Evolutionary conservation across 345 rosid species (phyloP), one percentile per base, ranked within the genome.

Genomic region (Cardiospermum halicacabum): DNA sequence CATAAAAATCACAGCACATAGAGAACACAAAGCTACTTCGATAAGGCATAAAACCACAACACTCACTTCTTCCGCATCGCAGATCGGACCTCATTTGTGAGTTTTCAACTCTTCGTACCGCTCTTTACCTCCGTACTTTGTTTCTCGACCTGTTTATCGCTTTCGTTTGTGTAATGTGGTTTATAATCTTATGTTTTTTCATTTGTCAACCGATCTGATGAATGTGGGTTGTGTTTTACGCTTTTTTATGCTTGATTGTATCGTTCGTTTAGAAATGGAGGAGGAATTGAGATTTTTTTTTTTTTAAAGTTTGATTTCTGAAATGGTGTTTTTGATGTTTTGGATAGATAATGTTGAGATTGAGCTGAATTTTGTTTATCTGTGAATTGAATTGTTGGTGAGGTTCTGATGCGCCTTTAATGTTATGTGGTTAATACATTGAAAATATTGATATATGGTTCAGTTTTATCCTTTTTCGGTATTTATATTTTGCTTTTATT

Each of bases 61-160:
- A 21, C 54, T 51, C 50, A 26, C 53, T 62, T 72, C 56, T 69
- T 5, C 21, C 40, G 53, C 74, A 42, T 73, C 60, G 31, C 75
- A 67, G 77, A 67, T 77, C 89, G 56, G 74, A 71, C 80, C 42
- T 16, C 62, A 68, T 72, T 49, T 31, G 91, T 89, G 78, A 83
- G 90, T 76, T 19, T 65, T 34, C 53, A 60, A 11, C 69, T 47
- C 6, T 63, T 22, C 10, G 62, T 18, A 60, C 58, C 60, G 55
- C 50, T 42, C 27, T 40, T 24, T 22, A 1, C 56, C 42, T 60
- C 60, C 30, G 25, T 37, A 25, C 54, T 30, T 26, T 6, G 25
- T 56, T 32, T 70, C 61, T 53, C 10, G 71, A 30, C 63, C 77
- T 66, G 49, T 49, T 69, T 36, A 39, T 59, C 56, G 9, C 36